Evolutionary conservation across 345 rosid genomes (phyloP).

Genomic region (Eutrema japonicum): DNA sequence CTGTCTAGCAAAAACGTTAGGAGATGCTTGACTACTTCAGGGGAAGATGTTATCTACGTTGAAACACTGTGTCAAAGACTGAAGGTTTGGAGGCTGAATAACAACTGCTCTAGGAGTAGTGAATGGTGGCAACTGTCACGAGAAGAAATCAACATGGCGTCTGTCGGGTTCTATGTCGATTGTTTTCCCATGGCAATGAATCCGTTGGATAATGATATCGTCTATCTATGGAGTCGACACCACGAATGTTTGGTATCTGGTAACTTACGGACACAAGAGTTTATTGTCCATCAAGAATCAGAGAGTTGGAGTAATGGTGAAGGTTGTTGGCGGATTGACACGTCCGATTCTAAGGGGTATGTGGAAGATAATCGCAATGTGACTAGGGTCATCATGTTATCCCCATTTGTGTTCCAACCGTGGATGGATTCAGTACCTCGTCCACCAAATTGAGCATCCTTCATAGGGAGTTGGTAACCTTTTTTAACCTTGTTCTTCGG

Average conservation of each 20-base stretch:
- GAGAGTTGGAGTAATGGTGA: neutral
- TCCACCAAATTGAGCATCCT: slow-evolving; percentile 9
- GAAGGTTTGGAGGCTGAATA: slow-evolving; percentile 18
- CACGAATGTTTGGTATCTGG: neutral
- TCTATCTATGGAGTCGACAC: slow-evolving; percentile 15
- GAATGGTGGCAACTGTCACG: slow-evolving; percentile 8
- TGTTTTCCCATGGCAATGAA: slow-evolving; percentile 25
- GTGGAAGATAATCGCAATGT: neutral
- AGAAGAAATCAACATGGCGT: neutral
- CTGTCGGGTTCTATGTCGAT: neutral
- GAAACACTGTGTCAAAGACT: neutral
- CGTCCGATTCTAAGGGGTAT: neutral
- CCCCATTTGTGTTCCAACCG: slow-evolving; percentile 12
- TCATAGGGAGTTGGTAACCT: neutral
- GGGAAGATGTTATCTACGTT: slow-evolving; percentile 11
- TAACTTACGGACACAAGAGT: neutral
- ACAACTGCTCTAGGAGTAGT: neutral
- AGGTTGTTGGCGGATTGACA: slow-evolving; percentile 17
- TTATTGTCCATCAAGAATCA: neutral
- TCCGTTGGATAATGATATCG: slow-evolving; percentile 19
- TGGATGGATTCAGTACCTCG: slow-evolving; percentile 28
- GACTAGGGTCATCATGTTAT: neutral
- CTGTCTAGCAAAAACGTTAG: neutral
- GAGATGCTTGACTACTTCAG: slow-evolving; percentile 31
- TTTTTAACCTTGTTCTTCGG: neutral